Evolutionary conservation across 1,284 basidiomycete species (phyloP), one percentile per base, ranked within the genome.

Genomic region (Malassezia yamatoensis): DNA sequence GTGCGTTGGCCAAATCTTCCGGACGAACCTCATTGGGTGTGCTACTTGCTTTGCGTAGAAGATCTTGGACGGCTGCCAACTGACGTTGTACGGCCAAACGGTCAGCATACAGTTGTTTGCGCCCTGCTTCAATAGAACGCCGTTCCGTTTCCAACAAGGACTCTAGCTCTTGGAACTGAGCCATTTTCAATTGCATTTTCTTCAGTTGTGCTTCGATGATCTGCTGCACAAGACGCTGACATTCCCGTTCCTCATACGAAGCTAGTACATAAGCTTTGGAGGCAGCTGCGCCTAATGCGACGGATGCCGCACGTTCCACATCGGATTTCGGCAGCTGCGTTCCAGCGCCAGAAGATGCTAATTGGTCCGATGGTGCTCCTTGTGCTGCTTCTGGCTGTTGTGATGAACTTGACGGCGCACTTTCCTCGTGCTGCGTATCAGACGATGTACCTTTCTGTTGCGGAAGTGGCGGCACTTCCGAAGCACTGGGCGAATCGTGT

Each of bases 181-280:
- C 42, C 69, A 74, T 72, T 36, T 74, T 74, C 16, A 74, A 53
- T 55, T 65, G 50, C 46, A 98, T 83, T 76, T 96, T 96, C 16
- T 84, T 85, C 44, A 96, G 80, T 54, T 93, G 94, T 32, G 93
- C 82, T 68, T 90, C 86, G 76, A 96, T 87, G 54, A 96, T 81
- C 46, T 85, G 82, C 1, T 86, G 83, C 18, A 96, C 83, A 20
- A 91, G 83, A 49, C 82, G 80, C 45, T 85, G 83, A 61, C 96
- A 86, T 52, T 88, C 84, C 0, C 79, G 77, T 64, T 94, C 88
- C 76, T 94, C 90, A 15, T 86, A 84, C n/a, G 83, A 80, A 0
- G 90, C 88, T 24, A 98, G 82, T 1, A 83, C 77, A 35, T 82
- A 79, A 0, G 93, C 90, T 33, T 91, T 89, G 65, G 85, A 86